Evolutionary conservation across 345 rosid species (phyloP), one percentile per base, ranked within the genome.

Genomic region (Euphorbia tirucalli): DNA sequence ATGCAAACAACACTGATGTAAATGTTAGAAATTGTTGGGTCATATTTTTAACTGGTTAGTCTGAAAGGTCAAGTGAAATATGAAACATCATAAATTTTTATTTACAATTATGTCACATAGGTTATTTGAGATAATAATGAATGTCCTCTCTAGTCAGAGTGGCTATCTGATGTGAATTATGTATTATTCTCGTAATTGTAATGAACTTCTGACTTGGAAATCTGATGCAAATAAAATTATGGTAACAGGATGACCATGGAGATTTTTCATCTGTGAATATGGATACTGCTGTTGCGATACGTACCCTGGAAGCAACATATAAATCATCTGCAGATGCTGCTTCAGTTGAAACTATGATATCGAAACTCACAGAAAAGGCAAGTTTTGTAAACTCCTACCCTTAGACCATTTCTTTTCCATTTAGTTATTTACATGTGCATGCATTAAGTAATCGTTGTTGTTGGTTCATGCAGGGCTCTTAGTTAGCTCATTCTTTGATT

Each of bases 231-330:
- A 25, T 66, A 59, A 55, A 70, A 43, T 50, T 62, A 55, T 35
- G 57, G n/a, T 71, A 57, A 59, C 84, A 96, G 99, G 99, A 93
- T 78, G 98, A 93, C 82, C 89, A 89, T 71, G 99, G 98, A 28
- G 98, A 96, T 79, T 92, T 96, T 71, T 93, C 99, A 66, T 78
- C 99, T 0, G 99, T 92, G 81, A 95, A 95, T 82, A 95, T 95
- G 99, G 97, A 95, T 76, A 95, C 98, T 64, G 98, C 97, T 78
- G 94, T 95, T 78, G 98, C 99, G 5, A 95, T 95, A 61, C 94
- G 96, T 65, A 95, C 99, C 13, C 92, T 95, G n/a, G 98, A 95
- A 76, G 96, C 97, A 56, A 95, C 99, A 18, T 95, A 90, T 73
- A 91, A 88, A 78, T 86, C 96, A 31, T 93, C 99, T 60, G 87